These are phyloP conservation scores for Skeletonema grethae DNA, from an alignment of 108 stramenopile species.

Conservation along the genomic window DNA sequence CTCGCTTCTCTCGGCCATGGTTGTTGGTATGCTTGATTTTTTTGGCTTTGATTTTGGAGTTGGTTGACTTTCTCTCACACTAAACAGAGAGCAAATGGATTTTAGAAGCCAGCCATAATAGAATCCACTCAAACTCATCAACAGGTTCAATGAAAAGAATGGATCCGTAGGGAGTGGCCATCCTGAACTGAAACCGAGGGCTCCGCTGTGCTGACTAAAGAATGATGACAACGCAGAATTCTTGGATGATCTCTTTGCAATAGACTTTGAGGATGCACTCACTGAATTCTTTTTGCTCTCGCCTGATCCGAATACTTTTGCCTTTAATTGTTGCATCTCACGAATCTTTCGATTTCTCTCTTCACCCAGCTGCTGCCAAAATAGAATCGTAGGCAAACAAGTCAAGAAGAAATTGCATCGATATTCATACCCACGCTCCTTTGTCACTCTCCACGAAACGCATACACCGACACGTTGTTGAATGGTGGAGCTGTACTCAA, in stretches of 20 bases:
- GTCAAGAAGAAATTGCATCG: slow-evolving; percentile 62
- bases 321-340: background rate
- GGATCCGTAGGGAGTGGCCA: slow-evolving; percentile 65
- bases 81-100: slow-evolving; percentile 28
- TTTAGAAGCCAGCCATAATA: slow-evolving; percentile 52
- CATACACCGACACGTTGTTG: slow-evolving; percentile 71
- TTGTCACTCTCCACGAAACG: slow-evolving; percentile 59
- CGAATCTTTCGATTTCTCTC: slow-evolving; percentile 1
- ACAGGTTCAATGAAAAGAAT: slow-evolving; percentile 54
- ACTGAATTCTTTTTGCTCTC: background rate
- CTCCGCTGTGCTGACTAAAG: slow-evolving; percentile 50
- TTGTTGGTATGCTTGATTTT: background rate
- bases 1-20: background rate
- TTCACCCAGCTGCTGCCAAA: slow-evolving; percentile 42
- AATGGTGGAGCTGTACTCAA: slow-evolving; percentile 54
- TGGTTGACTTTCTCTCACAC: background rate
- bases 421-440: slow-evolving; percentile 59
- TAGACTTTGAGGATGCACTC: slow-evolving; percentile 7
- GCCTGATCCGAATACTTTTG: background rate
- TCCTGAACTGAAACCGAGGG: slow-evolving; percentile 54
- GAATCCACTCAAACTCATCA: slow-evolving; percentile 67
- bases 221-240: slow-evolving; percentile 19
- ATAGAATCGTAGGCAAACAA: slow-evolving; percentile 63
- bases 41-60: slow-evolving; percentile 5
- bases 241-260: slow-evolving; percentile 7